Percentiles rank a stretch among this genome's conserved stretches.
Evolutionary conservation across 306 rosid genomes (phyloP).

Genomic region (Albizia julibrissin): DNA sequence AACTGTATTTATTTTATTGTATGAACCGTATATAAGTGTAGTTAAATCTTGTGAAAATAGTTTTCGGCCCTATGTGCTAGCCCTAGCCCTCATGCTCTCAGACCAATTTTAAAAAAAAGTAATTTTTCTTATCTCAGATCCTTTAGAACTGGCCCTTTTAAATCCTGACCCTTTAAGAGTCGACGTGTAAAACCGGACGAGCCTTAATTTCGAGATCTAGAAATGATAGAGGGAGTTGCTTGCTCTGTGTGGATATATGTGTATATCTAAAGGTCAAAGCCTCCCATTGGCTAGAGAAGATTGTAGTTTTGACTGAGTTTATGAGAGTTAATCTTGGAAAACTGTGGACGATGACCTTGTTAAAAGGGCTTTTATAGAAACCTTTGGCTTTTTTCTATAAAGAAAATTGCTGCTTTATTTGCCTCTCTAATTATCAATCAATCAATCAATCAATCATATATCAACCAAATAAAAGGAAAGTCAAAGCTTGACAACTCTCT

Average conservation of each 20-base stretch:
- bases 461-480: background rate
- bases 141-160: too few relatives aligned
- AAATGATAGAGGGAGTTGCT: background rate
- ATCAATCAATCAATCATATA: background rate
- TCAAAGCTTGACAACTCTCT: background rate
- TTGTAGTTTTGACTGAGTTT: background rate
- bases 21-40: too few relatives aligned
- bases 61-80: too few relatives aligned
- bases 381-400: background rate
- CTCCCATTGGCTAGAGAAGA: background rate
- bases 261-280: background rate
- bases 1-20: too few relatives aligned
- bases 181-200: too few relatives aligned
- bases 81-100: too few relatives aligned
- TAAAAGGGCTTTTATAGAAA: background rate
- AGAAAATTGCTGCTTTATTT: background rate
- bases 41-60: too few relatives aligned
- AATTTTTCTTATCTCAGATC: too few relatives aligned
- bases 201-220: too few relatives aligned
- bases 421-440: background rate
- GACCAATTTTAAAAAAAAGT: too few relatives aligned
- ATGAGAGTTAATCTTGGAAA: background rate
- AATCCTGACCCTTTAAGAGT: too few relatives aligned
- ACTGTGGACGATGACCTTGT: background rate
- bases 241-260: background rate